These are phyloP conservation scores for Brassica incana DNA, from an alignment of 345 rosid species.

Conservation along the genomic window DNA sequence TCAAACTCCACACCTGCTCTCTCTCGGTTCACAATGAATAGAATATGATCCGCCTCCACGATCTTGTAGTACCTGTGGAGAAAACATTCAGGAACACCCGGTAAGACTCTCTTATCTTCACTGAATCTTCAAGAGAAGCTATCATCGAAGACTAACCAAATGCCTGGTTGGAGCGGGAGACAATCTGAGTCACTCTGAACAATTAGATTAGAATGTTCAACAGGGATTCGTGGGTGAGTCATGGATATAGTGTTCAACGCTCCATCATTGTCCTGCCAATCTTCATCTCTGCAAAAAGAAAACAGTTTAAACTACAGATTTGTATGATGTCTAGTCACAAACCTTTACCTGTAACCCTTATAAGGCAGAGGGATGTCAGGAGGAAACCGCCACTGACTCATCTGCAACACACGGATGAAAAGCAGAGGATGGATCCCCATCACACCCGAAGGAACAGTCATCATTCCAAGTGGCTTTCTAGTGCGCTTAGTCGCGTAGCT, in stretches of 20 bases:
- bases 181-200: conserved; percentile 60
- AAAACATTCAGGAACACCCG: conserved; percentile 2
- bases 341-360: conserved; percentile 78
- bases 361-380: conserved; percentile 66
- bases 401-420: conserved; percentile 79
- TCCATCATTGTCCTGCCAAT: conserved; percentile 96
- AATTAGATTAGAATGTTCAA: conserved; percentile 62
- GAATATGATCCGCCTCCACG: conserved; percentile 84
- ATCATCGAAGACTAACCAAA: conserved; percentile 61
- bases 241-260: conserved; percentile 90
- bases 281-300: conserved; percentile 69
- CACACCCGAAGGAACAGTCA: conserved; percentile 77
- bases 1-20: conserved; percentile 94
- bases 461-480: conserved; percentile 50
- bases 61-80: conserved; percentile 82
- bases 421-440: conserved; percentile 81
- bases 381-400: conserved; percentile 82
- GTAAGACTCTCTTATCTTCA: conserved; percentile 1
- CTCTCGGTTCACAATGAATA: conserved; percentile 76
- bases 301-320: not conserved
- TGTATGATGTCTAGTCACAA: not conserved
- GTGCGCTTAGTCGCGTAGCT: conserved; percentile 92
- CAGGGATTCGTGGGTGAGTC: conserved; percentile 86
- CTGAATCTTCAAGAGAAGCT: not conserved
- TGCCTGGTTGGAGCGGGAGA: conserved; percentile 73